Base-by-base conservation (phyloP, 1,284 basidiomycete species). In the Cryptococcus sp. region DNA sequence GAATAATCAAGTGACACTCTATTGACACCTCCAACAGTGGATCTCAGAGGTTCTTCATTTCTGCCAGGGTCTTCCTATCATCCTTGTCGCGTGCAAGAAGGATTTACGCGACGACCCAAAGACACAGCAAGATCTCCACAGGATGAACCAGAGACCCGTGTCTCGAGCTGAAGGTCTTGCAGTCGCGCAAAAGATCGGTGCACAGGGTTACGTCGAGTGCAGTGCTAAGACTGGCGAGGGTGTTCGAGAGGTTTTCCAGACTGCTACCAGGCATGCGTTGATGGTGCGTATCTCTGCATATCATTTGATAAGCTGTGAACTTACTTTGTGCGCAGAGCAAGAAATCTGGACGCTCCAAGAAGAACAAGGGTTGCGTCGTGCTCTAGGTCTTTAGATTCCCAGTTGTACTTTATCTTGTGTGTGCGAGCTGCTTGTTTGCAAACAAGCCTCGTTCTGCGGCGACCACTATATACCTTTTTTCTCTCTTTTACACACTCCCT, bases 31-130 rank as follows among this genome's bases (percentile, higher is more conserved):
- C 44, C 2, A 41, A 50, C 68, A 93, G 89, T 95, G 92, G 92
- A 90, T 92, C 71, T 90, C 91, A 16, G 92, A 95, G 76, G 92
- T 95, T 49, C 86, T 89, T 80, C 92, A 95, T 79, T 95, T 94
- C 81, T 94, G 92, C 77, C 83, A 87, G 48, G 87, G 87, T 59
- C 81, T 93, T 44, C 92, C 92, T 55, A 87, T 93, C 80, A 88
- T 94, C 73, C 87, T 95, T 55, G 90, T 95, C 62, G 92, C 89
- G 7, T 93, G 90, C 83, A 95, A 95, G 84, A 93, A 88, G 81
- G 90, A 93, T 80, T 83, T 93, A 56, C 84, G 91, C 69, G 83
- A 86, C 65, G 89, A 92, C 79, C 81, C 83, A 48, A 85, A 87
- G 76, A 89, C 90, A 41, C 85, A 88, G 55, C 87, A 89, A 57